Conservation (phyloP, 2,329 filamentous ascomycete genomes). For the Gaeumannomyces sp. region DNA sequence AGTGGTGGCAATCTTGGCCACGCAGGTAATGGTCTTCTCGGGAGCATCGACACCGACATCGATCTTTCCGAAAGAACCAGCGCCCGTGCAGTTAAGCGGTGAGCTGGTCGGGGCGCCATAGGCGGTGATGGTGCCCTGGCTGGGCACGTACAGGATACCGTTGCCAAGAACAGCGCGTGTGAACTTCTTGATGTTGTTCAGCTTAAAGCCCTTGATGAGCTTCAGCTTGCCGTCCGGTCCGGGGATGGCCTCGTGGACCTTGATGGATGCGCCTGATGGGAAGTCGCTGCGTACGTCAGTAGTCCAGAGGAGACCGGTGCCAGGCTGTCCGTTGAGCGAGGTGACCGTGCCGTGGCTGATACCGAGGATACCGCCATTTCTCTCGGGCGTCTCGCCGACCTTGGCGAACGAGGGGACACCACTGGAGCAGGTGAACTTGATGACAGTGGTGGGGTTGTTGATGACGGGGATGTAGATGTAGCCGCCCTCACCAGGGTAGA, state of each 20-base stretch:
- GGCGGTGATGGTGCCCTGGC: conserved; percentile 44
- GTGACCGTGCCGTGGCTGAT: conserved; percentile 52
- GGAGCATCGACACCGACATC: conserved; percentile 32
- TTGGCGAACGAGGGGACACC: conserved; percentile 48
- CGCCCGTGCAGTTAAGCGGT: conserved; percentile 45
- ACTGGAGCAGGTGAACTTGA: conserved; percentile 48
- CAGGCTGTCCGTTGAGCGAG: conserved; percentile 44
- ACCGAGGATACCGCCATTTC: conserved; percentile 47
- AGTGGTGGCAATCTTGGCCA: conserved; percentile 35
- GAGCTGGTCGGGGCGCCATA: conserved; percentile 50
- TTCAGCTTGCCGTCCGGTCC: conserved; percentile 35
- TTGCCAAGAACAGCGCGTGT: conserved; percentile 52
- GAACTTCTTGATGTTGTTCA: conserved; percentile 49
- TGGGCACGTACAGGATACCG: conserved; percentile 48
- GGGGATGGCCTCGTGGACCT: conserved; percentile 83
- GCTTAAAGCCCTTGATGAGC: conserved; percentile 43
- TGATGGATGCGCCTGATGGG: conserved; percentile 42
- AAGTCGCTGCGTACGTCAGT: conserved; percentile 40
- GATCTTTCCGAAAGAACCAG: conserved; percentile 38
- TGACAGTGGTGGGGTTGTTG: conserved; percentile 47
- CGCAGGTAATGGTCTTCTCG: conserved; percentile 37
- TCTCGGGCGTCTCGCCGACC: conserved; percentile 41
- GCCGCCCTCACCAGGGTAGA: conserved; percentile 39
- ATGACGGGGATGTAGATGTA: conserved; percentile 47
- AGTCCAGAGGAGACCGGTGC: conserved; percentile 51